phyloP scores from a whole-genome alignment of 495 filamentous ascomycete genomes.

The Penicillium subrubescens region DNA sequence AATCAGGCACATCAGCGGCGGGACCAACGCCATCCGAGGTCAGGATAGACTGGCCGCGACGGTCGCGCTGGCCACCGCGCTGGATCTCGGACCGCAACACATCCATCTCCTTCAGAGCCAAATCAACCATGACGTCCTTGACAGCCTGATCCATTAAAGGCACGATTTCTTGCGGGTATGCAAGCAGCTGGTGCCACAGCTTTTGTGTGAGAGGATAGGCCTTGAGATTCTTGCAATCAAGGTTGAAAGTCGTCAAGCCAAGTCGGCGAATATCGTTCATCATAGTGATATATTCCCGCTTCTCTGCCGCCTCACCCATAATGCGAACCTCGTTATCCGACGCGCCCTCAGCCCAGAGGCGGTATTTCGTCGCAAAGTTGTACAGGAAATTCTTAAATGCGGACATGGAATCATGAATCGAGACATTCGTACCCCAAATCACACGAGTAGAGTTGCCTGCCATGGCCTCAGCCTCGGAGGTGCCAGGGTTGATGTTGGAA shows the following conservation, averaged over 20 bases:
- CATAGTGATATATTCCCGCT: constrained; percentile 80
- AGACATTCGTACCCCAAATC: constrained; percentile 98
- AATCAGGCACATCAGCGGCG: constrained; percentile 73
- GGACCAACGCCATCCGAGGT: constrained; percentile 77
- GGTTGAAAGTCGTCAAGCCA: constrained; percentile 78
- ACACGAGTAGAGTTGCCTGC: constrained; percentile 77
- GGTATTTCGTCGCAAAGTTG: constrained; percentile 89
- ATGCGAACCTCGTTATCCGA: constrained; percentile 71
- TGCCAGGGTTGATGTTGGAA: constrained; percentile 81
- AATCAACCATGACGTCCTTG: constrained; percentile 90
- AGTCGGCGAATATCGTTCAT: constrained; percentile 88
- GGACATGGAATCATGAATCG: constrained; percentile 82
- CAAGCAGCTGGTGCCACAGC: constrained; percentile 91
- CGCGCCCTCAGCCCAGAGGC: constrained; percentile 83
- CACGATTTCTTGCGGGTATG: constrained; percentile 93
- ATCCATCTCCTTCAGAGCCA: constrained; percentile 80
- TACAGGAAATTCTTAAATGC: constrained; percentile 88
- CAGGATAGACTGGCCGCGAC: constrained; percentile 34
- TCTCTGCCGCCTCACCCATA: constrained; percentile 59
- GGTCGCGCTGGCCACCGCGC: constrained; percentile 34
- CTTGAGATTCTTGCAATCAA: constrained; percentile 88
- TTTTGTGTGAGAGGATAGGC: constrained; percentile 90
- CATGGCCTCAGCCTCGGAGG: constrained; percentile 87
- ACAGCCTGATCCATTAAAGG: constrained; percentile 93
- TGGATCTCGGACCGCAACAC: constrained; percentile 62